Evolutionary conservation across 306 rosid species (phyloP), one percentile per base, ranked within the genome.

Genomic region (Acmispon strigosus): DNA sequence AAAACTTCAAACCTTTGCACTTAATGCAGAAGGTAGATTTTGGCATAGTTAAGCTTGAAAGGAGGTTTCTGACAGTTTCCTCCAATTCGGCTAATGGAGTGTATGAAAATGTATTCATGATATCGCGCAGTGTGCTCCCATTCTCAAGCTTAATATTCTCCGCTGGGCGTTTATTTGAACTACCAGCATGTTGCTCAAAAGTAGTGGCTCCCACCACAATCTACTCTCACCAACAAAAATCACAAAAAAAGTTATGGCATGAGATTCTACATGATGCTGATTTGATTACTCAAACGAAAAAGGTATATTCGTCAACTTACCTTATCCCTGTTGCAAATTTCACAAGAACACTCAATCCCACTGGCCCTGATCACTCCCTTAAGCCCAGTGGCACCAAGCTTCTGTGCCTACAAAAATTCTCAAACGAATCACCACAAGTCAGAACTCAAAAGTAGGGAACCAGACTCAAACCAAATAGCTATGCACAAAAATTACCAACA

Each of bases 151-250:
- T 84, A 68, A 83, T 87, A 65, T 86, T 73, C 57, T 88, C 94
- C 0, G 89, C 75, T 2, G 98, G 97, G 10, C 88, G 87, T 52
- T 86, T 90, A 76, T 84, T 83, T 74, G 76, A n/a, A 66, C 97
- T 86, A 32, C 90, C 84, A 22, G 96, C 96, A 77, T 94, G 98
- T 29, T 78, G 41, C 85, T 90, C 97, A 81, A 90, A 94, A 52
- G 16, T 15, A 5, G 87, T 53, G 32, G 96, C 95, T 6, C 85
- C 62, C 66, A 87, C 62, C 66, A 87, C 81, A 80, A 83, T 85
- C 97, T 90, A 71, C 20, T 61, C 65, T 10, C 63, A 55, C 20
- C 11, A n/a, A 18, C 15, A 68, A 34, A 56, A 70, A 12, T 43
- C 36, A 48, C 34, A 63, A 54, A 18, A 13, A 10, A 29, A 44